These are phyloP conservation scores for Piper betle DNA, from an alignment of 164 flowering plant genomes.

Conservation along the genomic window DNA sequence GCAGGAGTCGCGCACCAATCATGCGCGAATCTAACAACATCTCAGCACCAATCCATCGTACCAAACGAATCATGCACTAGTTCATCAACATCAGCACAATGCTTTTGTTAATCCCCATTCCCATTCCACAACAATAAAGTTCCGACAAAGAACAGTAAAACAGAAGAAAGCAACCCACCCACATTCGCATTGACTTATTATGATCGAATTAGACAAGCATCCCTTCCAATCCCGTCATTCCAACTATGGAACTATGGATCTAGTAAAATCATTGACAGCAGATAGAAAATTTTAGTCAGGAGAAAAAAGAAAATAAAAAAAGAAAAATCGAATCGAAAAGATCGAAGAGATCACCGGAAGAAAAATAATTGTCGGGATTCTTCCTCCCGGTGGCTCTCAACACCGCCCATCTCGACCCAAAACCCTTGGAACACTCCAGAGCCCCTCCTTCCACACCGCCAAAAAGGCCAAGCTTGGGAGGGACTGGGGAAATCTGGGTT, in stretches of 20 bases:
- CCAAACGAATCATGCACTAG: too few relatives aligned
- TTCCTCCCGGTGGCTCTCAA: conserved; percentile 19
- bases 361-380: conserved; percentile 11
- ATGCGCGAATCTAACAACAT: too few relatives aligned
- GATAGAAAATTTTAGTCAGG: background rate
- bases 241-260: background rate
- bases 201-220: too few relatives aligned
- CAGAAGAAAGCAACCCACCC: too few relatives aligned
- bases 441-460: conserved; percentile 7
- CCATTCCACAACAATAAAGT: too few relatives aligned
- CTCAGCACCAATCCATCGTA: too few relatives aligned
- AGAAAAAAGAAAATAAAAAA: background rate
- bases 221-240: too few relatives aligned
- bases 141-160: too few relatives aligned
- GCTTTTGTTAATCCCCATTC: too few relatives aligned
- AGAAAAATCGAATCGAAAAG: background rate
- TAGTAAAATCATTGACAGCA: too few relatives aligned
- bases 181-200: too few relatives aligned
- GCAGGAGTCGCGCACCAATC: background rate
- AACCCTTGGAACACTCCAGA: conserved; percentile 6
- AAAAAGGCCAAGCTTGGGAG: conserved; percentile 5
- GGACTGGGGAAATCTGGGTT: conserved; percentile 6
- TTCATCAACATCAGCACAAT: too few relatives aligned
- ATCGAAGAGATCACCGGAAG: conserved; percentile 8
- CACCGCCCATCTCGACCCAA: conserved; percentile 6